Evolutionary conservation across 805 yeast genomes (phyloP), one percentile per base, ranked within the genome.

Genomic region (Starmerella apicola): DNA sequence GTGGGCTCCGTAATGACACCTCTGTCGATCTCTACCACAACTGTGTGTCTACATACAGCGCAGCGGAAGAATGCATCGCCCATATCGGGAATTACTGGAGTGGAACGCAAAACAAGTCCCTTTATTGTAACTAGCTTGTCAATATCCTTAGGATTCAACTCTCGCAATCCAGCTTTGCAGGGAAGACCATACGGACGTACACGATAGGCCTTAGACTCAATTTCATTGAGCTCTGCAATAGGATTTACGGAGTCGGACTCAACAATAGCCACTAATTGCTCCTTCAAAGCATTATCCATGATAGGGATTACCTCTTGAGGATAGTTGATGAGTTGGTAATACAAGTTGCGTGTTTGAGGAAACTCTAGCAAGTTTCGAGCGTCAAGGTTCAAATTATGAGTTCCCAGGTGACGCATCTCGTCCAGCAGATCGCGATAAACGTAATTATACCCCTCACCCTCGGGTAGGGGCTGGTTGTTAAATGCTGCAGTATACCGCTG

Each of bases 231-330:
- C 32, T 60, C 64, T 4, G 46, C 65, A 2, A 46, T 41, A 6
- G 48, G 39, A 8, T 42, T 44, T 3, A 42, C 49, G 18, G 52
- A 45, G 18, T 55, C 59, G 5, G 60, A 52, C 12, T 59, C 51
- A 8, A 51, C 68, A 60, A 57, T 39, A 0, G 57, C 54, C 20
- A 84, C 78, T 74, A 91, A 74, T 53, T 85, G 78, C 57, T 88
- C 95, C 57, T 84, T 85, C 41, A 86, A 71, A 3, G 95, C 78
- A 55, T 86, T 95, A 68, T 91, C 98, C 96, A 91, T 86, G 52
- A 91, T 83, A 9, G 98, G 96, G 40, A 91, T 77, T 28, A 91
- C 83, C 66, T 91, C 98, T 58, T 86, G 96, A 0, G 98, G 98
- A 57, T 86, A 91, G 55, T 84, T 81, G 49, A 84, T 72, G 48